phyloP scores from a whole-genome alignment of 805 yeast genomes.

The Komagataella pastoris region DNA sequence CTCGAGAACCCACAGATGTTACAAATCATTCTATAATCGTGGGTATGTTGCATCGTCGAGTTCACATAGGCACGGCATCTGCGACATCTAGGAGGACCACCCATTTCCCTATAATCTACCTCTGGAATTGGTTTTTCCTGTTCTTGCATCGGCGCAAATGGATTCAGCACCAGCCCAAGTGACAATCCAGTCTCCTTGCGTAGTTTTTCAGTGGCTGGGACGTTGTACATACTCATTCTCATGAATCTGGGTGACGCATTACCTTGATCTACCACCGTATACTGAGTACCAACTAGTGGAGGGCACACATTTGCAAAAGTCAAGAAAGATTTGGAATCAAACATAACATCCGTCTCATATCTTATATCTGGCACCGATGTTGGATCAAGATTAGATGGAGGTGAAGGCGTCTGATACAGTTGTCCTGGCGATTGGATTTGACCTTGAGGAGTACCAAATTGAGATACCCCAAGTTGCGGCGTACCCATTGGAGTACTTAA shows the following conservation, averaged over 20 bases:
- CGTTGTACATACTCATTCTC: constrained; percentile 67
- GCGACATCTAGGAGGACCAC: constrained; percentile 79
- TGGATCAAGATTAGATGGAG: constrained; percentile 5
- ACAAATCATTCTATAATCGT: constrained; percentile 57
- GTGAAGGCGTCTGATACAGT: neutral
- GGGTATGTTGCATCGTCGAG: constrained; percentile 61
- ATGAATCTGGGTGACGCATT: constrained; percentile 70
- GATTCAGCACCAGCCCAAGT: constrained; percentile 66
- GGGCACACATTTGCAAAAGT: constrained; percentile 74
- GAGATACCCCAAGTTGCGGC: neutral
- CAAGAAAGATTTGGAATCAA: constrained; percentile 33
- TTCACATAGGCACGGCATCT: constrained; percentile 88
- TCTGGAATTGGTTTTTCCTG: constrained; percentile 50
- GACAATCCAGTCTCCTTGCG: constrained; percentile 67
- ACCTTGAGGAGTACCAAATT: neutral
- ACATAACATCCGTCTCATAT: constrained; percentile 17
- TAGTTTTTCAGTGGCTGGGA: constrained; percentile 64
- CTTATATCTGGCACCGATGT: constrained; percentile 25
- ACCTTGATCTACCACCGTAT: constrained; percentile 67
- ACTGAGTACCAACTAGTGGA: constrained; percentile 70
- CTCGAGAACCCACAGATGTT: constrained; percentile 78
- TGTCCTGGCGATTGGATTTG: neutral
- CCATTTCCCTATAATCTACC: constrained; percentile 40
- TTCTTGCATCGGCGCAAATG: constrained; percentile 56
- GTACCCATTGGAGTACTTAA: neutral